Evolutionary conservation across 2,329 filamentous ascomycete genomes (phyloP).

Genomic region (Aspergillus sp.): DNA sequence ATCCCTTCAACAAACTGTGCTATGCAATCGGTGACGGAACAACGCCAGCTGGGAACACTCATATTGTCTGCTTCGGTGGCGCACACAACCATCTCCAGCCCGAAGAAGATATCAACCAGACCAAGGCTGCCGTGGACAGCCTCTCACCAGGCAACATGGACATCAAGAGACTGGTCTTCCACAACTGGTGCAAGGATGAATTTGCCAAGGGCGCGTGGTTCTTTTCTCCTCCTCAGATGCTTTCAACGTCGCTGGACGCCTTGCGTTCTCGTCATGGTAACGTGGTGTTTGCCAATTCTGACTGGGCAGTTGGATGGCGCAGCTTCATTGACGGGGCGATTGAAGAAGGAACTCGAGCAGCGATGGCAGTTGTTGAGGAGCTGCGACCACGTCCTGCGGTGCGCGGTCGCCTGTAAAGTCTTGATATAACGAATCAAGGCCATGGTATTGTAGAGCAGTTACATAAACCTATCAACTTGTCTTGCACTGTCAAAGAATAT

Average conservation of each 20-base stretch:
- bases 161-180: slow-evolving; percentile 36
- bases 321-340: slow-evolving; percentile 55
- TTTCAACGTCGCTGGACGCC: slow-evolving; percentile 41
- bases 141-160: slow-evolving; percentile 15
- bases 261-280: slow-evolving; percentile 35
- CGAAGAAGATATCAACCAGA: no score
- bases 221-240: slow-evolving; percentile 40
- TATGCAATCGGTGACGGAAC: slow-evolving; percentile 49
- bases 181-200: slow-evolving; percentile 52
- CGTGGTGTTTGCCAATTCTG: slow-evolving; percentile 49
- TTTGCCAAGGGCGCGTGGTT: slow-evolving; percentile 50
- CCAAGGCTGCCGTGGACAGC: no score
- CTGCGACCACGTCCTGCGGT: neutral
- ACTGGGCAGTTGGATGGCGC: slow-evolving; percentile 52
- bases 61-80: slow-evolving; percentile 50
- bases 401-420: no score
- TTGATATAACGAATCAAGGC: no score
- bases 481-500: no score
- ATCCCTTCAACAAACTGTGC: slow-evolving; percentile 44
- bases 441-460: no score
- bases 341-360: slow-evolving; percentile 40
- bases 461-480: no score
- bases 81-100: slow-evolving; percentile 43
- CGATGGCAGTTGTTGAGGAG: neutral
- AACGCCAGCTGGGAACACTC: slow-evolving; percentile 48